Conservation (phyloP, 306 rosid genomes). For the Acacia acuminata region DNA sequence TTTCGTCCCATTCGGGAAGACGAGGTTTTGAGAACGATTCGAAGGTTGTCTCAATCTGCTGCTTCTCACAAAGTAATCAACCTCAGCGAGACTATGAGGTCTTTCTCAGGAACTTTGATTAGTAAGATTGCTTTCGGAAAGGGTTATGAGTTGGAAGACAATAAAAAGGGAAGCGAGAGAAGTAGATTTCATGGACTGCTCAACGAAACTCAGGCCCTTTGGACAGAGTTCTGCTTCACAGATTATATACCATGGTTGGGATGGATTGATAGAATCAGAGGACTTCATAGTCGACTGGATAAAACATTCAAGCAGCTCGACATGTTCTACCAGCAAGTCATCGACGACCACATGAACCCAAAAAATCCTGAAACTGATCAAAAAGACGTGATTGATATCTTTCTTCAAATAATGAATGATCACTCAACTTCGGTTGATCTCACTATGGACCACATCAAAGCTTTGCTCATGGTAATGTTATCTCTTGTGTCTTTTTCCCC, state of each 20-base stretch:
- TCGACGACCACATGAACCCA: slow-evolving; percentile 34
- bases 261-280: slow-evolving; percentile 52
- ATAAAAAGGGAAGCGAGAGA: slow-evolving; percentile 7
- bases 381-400: slow-evolving; percentile 34
- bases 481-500: no score
- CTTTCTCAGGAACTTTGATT: neutral
- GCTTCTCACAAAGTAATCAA: neutral
- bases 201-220: slow-evolving; percentile 34
- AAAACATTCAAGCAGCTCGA: slow-evolving; percentile 39
- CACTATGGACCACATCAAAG: slow-evolving; percentile 41
- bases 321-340: slow-evolving; percentile 45
- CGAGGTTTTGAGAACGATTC: neutral
- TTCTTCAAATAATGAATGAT: slow-evolving; percentile 17
- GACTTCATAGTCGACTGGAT: slow-evolving; percentile 31
- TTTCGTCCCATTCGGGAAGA: neutral
- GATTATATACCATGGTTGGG: slow-evolving; percentile 50
- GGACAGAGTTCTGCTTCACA: slow-evolving; percentile 34
- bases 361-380: neutral
- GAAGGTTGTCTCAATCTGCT: neutral
- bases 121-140: neutral
- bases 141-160: neutral
- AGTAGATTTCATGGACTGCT: slow-evolving; percentile 43
- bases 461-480: slow-evolving; percentile 36
- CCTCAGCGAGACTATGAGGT: neutral
- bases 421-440: slow-evolving; percentile 30